These are phyloP conservation scores for Candida jianshihensis DNA, from an alignment of 805 yeast genomes.

Conservation along the genomic window DNA sequence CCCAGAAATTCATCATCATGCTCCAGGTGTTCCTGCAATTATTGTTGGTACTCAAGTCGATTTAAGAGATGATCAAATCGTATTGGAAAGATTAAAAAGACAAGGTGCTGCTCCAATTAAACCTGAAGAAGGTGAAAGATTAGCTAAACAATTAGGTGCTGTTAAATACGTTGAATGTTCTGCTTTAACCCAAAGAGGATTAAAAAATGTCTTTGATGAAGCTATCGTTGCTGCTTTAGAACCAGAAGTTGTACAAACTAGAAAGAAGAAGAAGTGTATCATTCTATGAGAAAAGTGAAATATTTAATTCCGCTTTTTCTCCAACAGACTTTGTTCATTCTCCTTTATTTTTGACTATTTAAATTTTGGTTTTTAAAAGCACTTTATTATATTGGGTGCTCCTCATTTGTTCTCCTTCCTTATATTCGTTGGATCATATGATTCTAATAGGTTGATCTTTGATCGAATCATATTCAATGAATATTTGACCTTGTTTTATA, in stretches of 20 bases:
- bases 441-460: background rate
- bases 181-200: slow-evolving; percentile 93
- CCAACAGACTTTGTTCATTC: too few relatives aligned
- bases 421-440: background rate
- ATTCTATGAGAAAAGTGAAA: slow-evolving; percentile 42
- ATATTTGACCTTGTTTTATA: too few relatives aligned
- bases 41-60: slow-evolving; percentile 97
- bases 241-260: slow-evolving; percentile 82
- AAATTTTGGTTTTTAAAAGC: too few relatives aligned
- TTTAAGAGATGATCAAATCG: slow-evolving; percentile 87
- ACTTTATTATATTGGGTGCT: background rate
- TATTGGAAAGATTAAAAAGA: slow-evolving; percentile 82
- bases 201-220: slow-evolving; percentile 96
- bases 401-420: background rate
- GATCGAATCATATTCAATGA: background rate
- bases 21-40: slow-evolving; percentile 96
- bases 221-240: slow-evolving; percentile 97
- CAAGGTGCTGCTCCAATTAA: slow-evolving; percentile 85
- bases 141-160: slow-evolving; percentile 91
- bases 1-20: slow-evolving; percentile 96
- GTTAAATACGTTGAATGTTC: slow-evolving; percentile 97
- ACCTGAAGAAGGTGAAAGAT: slow-evolving; percentile 81
- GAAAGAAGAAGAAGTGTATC: slow-evolving; percentile 72
- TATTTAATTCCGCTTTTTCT: background rate
- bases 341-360: too few relatives aligned